Evolutionary conservation across 805 yeast genomes (phyloP).

Genomic region (Lipomyces kockii): DNA sequence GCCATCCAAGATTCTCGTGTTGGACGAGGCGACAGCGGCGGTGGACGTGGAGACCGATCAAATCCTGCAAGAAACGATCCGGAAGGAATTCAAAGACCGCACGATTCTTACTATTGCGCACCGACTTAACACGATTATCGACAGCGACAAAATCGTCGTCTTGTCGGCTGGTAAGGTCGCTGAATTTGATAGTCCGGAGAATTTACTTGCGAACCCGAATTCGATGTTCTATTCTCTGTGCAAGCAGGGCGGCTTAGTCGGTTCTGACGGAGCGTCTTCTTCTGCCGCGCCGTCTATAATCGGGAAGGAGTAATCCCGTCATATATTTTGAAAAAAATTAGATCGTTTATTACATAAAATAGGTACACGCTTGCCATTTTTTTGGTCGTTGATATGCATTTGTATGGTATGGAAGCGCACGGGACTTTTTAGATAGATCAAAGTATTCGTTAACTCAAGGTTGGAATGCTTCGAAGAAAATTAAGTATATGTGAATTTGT

Average conservation of each 20-base stretch:
- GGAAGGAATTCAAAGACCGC: slow-evolving; percentile 69
- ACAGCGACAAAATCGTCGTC: slow-evolving; percentile 77
- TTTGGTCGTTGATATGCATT: background rate
- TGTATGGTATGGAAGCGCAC: background rate
- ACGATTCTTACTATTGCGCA: slow-evolving; percentile 91
- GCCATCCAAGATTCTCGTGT: slow-evolving; percentile 71
- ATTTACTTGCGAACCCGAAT: slow-evolving; percentile 64
- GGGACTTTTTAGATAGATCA: background rate
- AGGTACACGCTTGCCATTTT: background rate
- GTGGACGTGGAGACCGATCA: slow-evolving; percentile 87
- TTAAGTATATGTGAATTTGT: background rate
- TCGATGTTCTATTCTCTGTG: slow-evolving; percentile 82
- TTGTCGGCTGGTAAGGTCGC: slow-evolving; percentile 72
- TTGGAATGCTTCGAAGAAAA: background rate
- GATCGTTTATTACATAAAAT: background rate
- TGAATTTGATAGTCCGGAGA: slow-evolving; percentile 77
- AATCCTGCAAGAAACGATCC: slow-evolving; percentile 77
- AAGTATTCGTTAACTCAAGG: background rate
- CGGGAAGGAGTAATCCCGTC: slow-evolving; percentile 13
- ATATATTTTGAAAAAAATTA: background rate
- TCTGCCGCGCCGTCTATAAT: slow-evolving; percentile 1
- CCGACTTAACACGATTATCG: slow-evolving; percentile 83
- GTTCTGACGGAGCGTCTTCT: slow-evolving; percentile 11
- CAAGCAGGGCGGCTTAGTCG: slow-evolving; percentile 68
- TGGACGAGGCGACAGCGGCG: slow-evolving; percentile 91